Percentiles rank a stretch among this genome's conserved stretches.
Evolutionary conservation across 2,329 filamentous ascomycete species (phyloP).

Genomic region (Drechslerella coelobrocha): DNA sequence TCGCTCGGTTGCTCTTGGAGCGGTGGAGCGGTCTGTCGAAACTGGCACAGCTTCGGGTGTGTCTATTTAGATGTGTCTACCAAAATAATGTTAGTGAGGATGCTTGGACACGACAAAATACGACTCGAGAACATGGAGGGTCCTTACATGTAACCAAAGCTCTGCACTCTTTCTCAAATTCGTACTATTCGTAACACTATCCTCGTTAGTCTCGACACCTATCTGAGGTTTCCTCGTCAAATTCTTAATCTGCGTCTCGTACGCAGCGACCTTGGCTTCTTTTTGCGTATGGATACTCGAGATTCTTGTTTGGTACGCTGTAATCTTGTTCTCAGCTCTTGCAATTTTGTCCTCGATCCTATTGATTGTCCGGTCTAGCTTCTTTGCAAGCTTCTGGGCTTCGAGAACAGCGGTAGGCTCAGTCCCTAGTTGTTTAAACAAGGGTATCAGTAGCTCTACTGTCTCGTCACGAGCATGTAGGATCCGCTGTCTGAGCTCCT

Average conservation of each 20-base stretch:
- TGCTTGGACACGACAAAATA: neutral
- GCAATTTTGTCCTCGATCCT: slow-evolving; percentile 28
- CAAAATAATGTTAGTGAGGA: no score
- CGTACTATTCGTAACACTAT: neutral
- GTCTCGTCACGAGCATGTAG: slow-evolving; percentile 37
- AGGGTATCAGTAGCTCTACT: slow-evolving; percentile 31
- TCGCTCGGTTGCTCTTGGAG: slow-evolving; percentile 25
- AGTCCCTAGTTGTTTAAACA: slow-evolving; percentile 32
- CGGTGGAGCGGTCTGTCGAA: slow-evolving; percentile 34
- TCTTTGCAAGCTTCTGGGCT: slow-evolving; percentile 16
- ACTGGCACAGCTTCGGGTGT: slow-evolving; percentile 28
- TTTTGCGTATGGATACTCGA: slow-evolving; percentile 1
- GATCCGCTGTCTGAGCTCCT: slow-evolving; percentile 33
- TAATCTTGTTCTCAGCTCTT: slow-evolving; percentile 22
- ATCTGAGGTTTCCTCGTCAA: slow-evolving; percentile 27
- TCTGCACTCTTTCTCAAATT: slow-evolving; percentile 37
- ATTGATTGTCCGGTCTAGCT: slow-evolving; percentile 15
- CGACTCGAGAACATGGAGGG: neutral
- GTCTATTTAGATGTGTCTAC: slow-evolving; percentile 40
- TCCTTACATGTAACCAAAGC: slow-evolving; percentile 48
- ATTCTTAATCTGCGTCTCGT: slow-evolving; percentile 27
- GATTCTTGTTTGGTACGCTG: slow-evolving; percentile 15
- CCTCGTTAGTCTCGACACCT: slow-evolving; percentile 8
- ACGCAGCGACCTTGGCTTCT: slow-evolving; percentile 22
- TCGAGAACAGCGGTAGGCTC: slow-evolving; percentile 36